Evolutionary conservation across 352 stramenopile species (phyloP), one percentile per base, ranked within the genome.

Genomic region (Phytophthora crassamura): DNA sequence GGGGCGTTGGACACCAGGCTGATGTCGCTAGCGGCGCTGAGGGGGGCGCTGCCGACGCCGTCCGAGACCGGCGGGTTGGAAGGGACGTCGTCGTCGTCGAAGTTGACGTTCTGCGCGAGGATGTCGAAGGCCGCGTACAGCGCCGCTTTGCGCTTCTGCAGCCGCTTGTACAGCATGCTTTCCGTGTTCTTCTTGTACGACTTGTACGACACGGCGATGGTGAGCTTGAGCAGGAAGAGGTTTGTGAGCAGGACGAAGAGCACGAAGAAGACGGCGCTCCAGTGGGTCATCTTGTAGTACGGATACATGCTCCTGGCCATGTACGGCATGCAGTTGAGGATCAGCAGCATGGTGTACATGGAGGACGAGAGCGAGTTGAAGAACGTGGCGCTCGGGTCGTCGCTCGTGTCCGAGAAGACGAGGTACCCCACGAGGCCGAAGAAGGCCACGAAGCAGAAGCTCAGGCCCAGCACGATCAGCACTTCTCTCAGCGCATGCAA

Each of bases 151-250:
- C 84, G 86, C 66, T 94, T 94, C 71, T 94, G 84, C 41, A 94
- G 67, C 0, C 84, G 80, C 69, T 94, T 94, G 78, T 85, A 93
- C 7, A 94, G 66, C 84, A 93, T 94, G 45, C 72, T 87, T 54
- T 94, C 86, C 1, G 82, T 94, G 73, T 94, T 87, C 22, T 90
- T 80, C 72, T 92, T 91, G 82, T 94, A 94, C 18, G 82, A 91
- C 53, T 86, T 84, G 70, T 93, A 94, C 14, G 82, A 91, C 18
- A 91, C 86, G 57, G 86, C 83, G 50, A 94, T 94, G 25, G 84
- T 92, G 55, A 94, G 81, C 70, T 94, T 94, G 69, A 88, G 69
- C 20, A 94, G 60, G 60, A 94, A 94, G 12, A 93, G 63, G 64
- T 90, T 92, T 12, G 84, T 91, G 39, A 93, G 73, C 52, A 94